Evolutionary conservation across 1,139 yeast genomes (phyloP).

Genomic region (Saccharomycopsis crataegensis): DNA sequence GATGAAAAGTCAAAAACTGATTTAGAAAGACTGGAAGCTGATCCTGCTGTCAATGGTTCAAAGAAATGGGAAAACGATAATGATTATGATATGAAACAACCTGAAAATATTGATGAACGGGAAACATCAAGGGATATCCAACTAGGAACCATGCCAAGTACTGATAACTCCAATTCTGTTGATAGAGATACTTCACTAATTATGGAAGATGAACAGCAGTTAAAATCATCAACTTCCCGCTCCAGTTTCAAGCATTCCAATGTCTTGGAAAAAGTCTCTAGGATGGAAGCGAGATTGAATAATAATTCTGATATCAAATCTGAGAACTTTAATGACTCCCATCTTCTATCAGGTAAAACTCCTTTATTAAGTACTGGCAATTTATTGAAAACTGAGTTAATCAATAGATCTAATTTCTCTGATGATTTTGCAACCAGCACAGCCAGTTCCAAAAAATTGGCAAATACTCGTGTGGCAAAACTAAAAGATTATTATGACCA

Average conservation of each 20-base stretch:
- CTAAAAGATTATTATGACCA: constrained; percentile 66
- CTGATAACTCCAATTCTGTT: too few relatives aligned
- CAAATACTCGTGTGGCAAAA: constrained; percentile 42
- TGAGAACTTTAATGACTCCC: not conserved
- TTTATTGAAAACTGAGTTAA: constrained; percentile 16
- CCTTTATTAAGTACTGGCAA: constrained; percentile 13
- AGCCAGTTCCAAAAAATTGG: constrained; percentile 9
- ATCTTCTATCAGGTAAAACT: not conserved
- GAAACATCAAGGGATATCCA: not conserved
- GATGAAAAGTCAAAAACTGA: not conserved
- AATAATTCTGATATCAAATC: not conserved
- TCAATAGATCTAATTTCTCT: constrained; percentile 3
- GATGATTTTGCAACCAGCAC: not conserved
- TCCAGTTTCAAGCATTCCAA: not conserved
- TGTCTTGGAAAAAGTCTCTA: constrained; percentile 18
- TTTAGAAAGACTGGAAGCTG: constrained; percentile 2
- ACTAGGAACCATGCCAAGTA: not conserved
- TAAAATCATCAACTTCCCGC: not conserved
- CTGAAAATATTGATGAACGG: not conserved
- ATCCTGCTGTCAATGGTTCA: too few relatives aligned
- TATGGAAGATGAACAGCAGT: too few relatives aligned
- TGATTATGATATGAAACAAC: not conserved
- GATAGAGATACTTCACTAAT: too few relatives aligned
- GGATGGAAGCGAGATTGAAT: constrained; percentile 15
- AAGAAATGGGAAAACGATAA: not conserved